Evolutionary conservation across 345 rosid genomes (phyloP), one percentile per base, ranked within the genome.

Genomic region (Citrus unshiu): DNA sequence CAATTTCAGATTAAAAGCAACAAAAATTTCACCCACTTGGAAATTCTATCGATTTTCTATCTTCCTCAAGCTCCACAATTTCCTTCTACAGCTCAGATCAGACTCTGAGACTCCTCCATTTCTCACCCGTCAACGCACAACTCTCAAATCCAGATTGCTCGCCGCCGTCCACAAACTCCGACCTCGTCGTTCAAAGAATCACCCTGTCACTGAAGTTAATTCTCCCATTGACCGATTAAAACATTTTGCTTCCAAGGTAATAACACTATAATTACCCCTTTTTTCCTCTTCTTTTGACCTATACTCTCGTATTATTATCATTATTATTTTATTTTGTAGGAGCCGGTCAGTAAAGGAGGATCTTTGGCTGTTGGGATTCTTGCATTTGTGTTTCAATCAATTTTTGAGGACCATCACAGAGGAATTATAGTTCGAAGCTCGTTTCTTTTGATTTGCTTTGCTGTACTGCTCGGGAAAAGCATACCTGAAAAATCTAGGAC

Each of bases 1-100:
- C 57, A 54, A 73, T 29, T 76, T 87, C 87, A 85, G 77, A 76
- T 63, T 82, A 34, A 79, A 82, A 73, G 81, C 83, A 34, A 73
- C 60, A 10, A 78, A 51, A 29, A 40, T 25, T 24, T 32, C 67
- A 61, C 72, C 85, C 70, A 32, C 83, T 6, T 77, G 77, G 75
- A 83, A 79, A 0, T 49, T 79, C 61, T 72, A 79, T 34, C 81
- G 76, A 21, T 66, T 83, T 58, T 82, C 88, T 1, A 71, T 87
- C 69, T 66, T 81, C 32, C 77, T 87, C 29, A 83, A 67, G 68
- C 56, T 87, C 67, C 77, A 63, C 46, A 46, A 61, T 2, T 80
- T 81, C 58, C 39, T 81, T 61, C 79, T 87, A 78, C 77, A 43
- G 6, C 37, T 83, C 62, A 74, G 78, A 63, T 58, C 87, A 40